These are phyloP conservation scores for Tolypocladium nubicola DNA, from an alignment of 2,329 filamentous ascomycete genomes.

Conservation along the genomic window DNA sequence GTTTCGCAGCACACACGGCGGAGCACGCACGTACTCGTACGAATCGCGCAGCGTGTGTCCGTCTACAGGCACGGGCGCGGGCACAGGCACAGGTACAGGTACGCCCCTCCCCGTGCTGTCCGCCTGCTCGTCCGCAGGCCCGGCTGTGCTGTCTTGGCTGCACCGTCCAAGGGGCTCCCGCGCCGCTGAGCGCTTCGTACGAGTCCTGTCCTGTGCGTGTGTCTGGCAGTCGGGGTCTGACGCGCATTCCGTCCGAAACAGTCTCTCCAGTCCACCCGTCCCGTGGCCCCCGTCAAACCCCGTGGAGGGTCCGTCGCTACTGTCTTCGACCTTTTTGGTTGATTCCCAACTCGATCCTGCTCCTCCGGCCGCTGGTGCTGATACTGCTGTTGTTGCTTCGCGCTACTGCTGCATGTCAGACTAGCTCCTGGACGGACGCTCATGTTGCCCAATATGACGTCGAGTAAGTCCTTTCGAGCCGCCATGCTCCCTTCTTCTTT, in stretches of 20 bases:
- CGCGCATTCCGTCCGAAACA: background rate
- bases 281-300: background rate
- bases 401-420: constrained; percentile 14
- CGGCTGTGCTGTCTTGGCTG: background rate
- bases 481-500: constrained; percentile 24
- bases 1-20: background rate
- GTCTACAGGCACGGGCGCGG: background rate
- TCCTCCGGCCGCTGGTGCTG: background rate
- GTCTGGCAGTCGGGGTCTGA: background rate
- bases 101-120: background rate
- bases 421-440: constrained; percentile 15
- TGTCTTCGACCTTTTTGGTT: background rate
- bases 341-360: background rate
- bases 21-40: background rate
- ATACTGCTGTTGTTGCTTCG: background rate
- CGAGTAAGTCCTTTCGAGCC: constrained; percentile 33
- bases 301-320: background rate
- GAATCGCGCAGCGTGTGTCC: background rate
- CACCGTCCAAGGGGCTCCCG: no score
- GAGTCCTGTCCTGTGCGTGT: background rate
- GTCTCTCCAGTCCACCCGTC: background rate
- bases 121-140: background rate
- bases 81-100: background rate
- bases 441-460: constrained; percentile 31
- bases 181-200: background rate